Conservation (phyloP, 2,329 filamentous ascomycete species). For the Trichophyton schoenleinii region DNA sequence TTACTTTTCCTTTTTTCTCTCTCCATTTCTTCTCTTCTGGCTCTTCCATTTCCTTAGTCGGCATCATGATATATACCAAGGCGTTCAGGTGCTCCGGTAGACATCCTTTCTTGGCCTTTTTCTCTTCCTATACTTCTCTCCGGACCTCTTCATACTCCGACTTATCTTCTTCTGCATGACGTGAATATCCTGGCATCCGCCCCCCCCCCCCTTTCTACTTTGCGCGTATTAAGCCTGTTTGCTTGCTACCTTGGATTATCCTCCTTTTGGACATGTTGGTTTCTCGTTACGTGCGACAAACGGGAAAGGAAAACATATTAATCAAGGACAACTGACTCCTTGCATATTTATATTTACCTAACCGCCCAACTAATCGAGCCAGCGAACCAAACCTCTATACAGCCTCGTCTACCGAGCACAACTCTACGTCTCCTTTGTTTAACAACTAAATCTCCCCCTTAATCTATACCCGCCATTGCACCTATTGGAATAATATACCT, state of each 20-base stretch:
- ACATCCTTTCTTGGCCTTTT: background rate
- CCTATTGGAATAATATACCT: background rate
- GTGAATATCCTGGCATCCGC: background rate
- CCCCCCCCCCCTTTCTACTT: background rate
- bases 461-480: background rate
- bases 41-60: background rate
- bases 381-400: background rate
- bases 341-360: background rate
- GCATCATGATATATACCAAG: slow-evolving; percentile 7
- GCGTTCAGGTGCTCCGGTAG: slow-evolving; percentile 6
- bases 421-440: background rate
- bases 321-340: background rate
- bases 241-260: background rate
- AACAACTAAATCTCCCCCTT: background rate
- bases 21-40: background rate
- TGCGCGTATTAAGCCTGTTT: background rate
- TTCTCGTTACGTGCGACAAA: background rate
- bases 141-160: background rate
- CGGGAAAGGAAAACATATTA: background rate
- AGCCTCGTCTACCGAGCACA: background rate
- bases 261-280: background rate
- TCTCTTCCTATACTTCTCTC: background rate
- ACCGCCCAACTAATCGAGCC: background rate
- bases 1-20: background rate
- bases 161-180: background rate